Conservation (phyloP, 352 stramenopile species). For the Pythium angustatum region DNA sequence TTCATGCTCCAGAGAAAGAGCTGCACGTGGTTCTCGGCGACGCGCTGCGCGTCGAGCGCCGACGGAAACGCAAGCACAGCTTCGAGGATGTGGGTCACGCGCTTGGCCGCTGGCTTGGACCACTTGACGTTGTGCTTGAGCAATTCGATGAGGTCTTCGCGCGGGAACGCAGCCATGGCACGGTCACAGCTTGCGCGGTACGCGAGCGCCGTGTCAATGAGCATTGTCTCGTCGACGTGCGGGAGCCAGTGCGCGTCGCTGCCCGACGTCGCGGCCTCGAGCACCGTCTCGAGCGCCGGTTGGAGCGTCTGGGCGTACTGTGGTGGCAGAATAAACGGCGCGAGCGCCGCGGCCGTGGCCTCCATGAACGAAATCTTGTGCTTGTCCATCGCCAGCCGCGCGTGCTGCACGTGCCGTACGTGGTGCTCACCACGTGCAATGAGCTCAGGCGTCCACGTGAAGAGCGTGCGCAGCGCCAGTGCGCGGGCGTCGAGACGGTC, state of each 20-base stretch:
- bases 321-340: slow-evolving; percentile 44
- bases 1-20: slow-evolving; percentile 70
- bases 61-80: slow-evolving; percentile 56
- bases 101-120: slow-evolving; percentile 68
- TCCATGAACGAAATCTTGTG: slow-evolving; percentile 66
- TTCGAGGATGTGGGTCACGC: slow-evolving; percentile 62
- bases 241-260: slow-evolving; percentile 7
- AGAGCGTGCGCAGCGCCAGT: slow-evolving; percentile 4
- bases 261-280: slow-evolving; percentile 15
- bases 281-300: slow-evolving; percentile 19
- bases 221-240: slow-evolving; percentile 31
- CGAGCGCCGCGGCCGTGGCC: slow-evolving; percentile 48
- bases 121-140: slow-evolving; percentile 79
- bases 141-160: slow-evolving; percentile 60
- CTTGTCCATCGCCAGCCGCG: slow-evolving; percentile 37
- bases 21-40: slow-evolving; percentile 41
- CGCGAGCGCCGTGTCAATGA: slow-evolving; percentile 41
- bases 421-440: slow-evolving; percentile 33
- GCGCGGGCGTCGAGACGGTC: neutral
- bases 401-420: slow-evolving; percentile 53
- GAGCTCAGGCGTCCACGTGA: slow-evolving; percentile 28
- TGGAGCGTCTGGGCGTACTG: slow-evolving; percentile 3
- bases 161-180: slow-evolving; percentile 31
- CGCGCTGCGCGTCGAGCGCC: neutral
- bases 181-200: slow-evolving; percentile 37